These are phyloP conservation scores for Tetrapisispora fleetii DNA, from an alignment of 805 yeast genomes.

Conservation along the genomic window DNA sequence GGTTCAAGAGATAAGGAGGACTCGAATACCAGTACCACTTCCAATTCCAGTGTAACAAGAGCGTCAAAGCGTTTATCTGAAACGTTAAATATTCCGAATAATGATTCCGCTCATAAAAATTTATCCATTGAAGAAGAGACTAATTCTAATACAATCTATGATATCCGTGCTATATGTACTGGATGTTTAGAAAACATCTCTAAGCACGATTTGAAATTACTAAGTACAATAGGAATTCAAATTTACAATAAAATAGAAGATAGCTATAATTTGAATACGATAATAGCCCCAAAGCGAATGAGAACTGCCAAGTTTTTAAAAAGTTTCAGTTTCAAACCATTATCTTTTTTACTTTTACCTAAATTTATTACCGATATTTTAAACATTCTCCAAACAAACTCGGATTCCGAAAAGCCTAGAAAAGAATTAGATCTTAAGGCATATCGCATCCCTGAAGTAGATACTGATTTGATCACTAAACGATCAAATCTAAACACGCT, in stretches of 20 bases:
- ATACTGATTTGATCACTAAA: conserved; percentile 9
- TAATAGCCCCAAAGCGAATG: conserved; percentile 72
- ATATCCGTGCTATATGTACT: conserved; percentile 47
- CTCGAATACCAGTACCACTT: background rate
- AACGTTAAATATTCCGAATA: background rate
- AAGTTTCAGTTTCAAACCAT: conserved; percentile 48
- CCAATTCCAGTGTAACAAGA: background rate
- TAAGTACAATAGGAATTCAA: conserved; percentile 48
- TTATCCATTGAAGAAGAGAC: background rate
- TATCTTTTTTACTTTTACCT: conserved; percentile 45
- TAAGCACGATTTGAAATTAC: conserved; percentile 33
- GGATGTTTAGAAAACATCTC: conserved; percentile 42
- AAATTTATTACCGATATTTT: conserved; percentile 40
- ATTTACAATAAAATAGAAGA: conserved; percentile 31
- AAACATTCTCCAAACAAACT: conserved; percentile 18
- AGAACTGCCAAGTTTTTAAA: conserved; percentile 82
- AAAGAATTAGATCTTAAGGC: conserved; percentile 18
- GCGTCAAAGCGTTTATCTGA: background rate
- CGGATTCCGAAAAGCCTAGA: conserved; percentile 9
- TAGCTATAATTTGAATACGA: conserved; percentile 32
- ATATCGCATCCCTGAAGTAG: conserved; percentile 29
- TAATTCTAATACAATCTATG: conserved; percentile 12
- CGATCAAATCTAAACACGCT: conserved; percentile 12
- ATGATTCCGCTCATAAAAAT: background rate
- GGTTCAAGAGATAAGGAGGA: background rate